A percentile compares a stretch with the other conserved stretches of the same genome.
Evolutionary conservation across 2,329 filamentous ascomycete genomes (phyloP).

Genomic region (Hymenoscyphus infarciens): DNA sequence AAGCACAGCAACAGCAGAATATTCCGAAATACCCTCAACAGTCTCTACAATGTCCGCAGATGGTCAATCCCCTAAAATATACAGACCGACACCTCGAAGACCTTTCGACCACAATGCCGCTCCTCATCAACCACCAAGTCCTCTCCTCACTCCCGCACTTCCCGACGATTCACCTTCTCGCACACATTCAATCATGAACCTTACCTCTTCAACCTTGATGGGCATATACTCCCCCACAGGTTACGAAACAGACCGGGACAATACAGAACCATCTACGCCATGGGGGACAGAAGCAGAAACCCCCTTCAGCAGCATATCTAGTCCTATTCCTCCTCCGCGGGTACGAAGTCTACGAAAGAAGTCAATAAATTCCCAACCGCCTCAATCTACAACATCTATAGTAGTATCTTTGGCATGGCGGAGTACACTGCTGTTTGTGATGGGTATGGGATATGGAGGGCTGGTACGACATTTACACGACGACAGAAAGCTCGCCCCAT

Average conservation of each 20-base stretch:
- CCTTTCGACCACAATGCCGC: conserved; percentile 60
- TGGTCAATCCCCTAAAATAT: conserved; percentile 44
- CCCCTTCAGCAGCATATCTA: conserved; percentile 33
- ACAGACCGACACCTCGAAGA: conserved; percentile 69
- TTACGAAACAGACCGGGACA: conserved; percentile 45
- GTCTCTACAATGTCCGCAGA: conserved; percentile 7
- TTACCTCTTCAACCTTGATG: conserved; percentile 84
- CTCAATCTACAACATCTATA: conserved; percentile 30
- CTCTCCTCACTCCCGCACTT: conserved; percentile 53
- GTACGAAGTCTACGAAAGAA: conserved; percentile 7
- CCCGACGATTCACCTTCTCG: conserved; percentile 62
- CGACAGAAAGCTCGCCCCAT: conserved; percentile 58
- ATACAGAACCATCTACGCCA: conserved; percentile 61
- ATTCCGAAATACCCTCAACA: background rate
- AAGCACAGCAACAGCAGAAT: background rate
- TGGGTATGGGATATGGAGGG: conserved; percentile 79
- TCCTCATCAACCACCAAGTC: conserved; percentile 48
- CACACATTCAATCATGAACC: conserved; percentile 75
- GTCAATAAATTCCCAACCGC: conserved; percentile 26
- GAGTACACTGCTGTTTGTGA: conserved; percentile 64
- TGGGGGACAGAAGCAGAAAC: conserved; percentile 77
- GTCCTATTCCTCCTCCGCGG: conserved; percentile 9
- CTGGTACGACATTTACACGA: conserved; percentile 78
- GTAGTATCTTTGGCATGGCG: conserved; percentile 51
- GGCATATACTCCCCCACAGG: conserved; percentile 80